These are phyloP conservation scores for Helotiales sp. DNA, from an alignment of 2,329 filamentous ascomycete species.

Conservation along the genomic window DNA sequence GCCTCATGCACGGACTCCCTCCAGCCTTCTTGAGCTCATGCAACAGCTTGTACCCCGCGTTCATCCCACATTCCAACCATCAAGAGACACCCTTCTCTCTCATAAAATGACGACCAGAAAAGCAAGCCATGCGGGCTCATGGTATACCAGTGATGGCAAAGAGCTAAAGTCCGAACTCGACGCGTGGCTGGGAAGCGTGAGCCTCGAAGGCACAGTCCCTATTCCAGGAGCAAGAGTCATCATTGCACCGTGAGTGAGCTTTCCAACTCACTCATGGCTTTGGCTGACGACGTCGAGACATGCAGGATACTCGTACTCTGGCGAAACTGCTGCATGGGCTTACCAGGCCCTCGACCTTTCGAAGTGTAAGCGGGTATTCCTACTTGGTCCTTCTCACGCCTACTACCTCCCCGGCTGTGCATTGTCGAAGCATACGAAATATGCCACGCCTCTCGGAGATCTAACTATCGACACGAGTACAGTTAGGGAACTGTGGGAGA, in stretches of 20 bases:
- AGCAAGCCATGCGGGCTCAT: constrained; percentile 80
- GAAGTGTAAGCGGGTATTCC: constrained; percentile 81
- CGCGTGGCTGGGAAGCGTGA: constrained; percentile 61
- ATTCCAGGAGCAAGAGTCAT: constrained; percentile 76
- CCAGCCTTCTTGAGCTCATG: not conserved
- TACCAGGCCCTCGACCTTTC: constrained; percentile 87
- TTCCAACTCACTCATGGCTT: not conserved
- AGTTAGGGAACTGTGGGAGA: constrained; percentile 50
- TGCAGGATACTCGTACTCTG: constrained; percentile 91
- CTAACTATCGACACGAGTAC: constrained; percentile 63
- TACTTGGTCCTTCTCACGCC: constrained; percentile 91
- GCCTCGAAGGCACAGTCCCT: constrained; percentile 60
- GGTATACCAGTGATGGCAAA: constrained; percentile 69
- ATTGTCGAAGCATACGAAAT: constrained; percentile 69
- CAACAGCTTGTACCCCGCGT: not conserved
- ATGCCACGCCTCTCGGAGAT: constrained; percentile 73
- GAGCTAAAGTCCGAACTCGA: constrained; percentile 71
- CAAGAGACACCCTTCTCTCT: not conserved
- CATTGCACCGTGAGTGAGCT: constrained; percentile 79
- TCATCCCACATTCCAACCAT: not conserved
- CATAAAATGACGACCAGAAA: constrained; percentile 43
- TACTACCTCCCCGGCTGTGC: constrained; percentile 77
- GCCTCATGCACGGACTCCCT: not conserved
- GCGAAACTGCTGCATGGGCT: constrained; percentile 88
- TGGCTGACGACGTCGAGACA: constrained; percentile 58